Evolutionary conservation across 768 basidiomycete genomes (phyloP).

Genomic region (Phylloporus scabripes): DNA sequence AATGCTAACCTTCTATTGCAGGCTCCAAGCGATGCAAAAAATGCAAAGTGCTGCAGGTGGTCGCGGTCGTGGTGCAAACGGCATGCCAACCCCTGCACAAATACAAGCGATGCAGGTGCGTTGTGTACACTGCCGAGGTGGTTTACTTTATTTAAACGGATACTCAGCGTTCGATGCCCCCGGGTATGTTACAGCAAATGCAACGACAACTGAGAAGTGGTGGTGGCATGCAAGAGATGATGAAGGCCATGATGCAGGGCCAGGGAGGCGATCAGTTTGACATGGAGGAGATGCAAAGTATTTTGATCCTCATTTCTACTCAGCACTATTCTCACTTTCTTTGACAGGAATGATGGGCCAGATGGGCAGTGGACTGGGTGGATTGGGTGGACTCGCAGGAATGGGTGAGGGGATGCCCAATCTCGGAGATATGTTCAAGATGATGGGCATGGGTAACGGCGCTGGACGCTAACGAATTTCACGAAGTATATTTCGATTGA

Average conservation of each 20-base stretch:
- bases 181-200: slow-evolving; percentile 93
- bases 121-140: slow-evolving; percentile 2
- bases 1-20: slow-evolving; percentile 23
- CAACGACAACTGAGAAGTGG: slow-evolving; percentile 74
- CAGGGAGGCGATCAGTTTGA: slow-evolving; percentile 86
- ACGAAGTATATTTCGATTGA: slow-evolving; percentile 11
- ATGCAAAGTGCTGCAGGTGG: slow-evolving; percentile 85
- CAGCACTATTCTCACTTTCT: slow-evolving; percentile 5
- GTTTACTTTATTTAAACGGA: slow-evolving; percentile 4
- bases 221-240: slow-evolving; percentile 95
- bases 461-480: slow-evolving; percentile 25
- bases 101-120: slow-evolving; percentile 91
- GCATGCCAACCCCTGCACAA: slow-evolving; percentile 89
- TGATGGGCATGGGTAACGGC: slow-evolving; percentile 77
- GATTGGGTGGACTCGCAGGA: slow-evolving; percentile 45
- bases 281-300: slow-evolving; percentile 94
- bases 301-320: slow-evolving; percentile 21
- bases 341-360: slow-evolving; percentile 78
- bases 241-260: slow-evolving; percentile 97
- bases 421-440: slow-evolving; percentile 78
- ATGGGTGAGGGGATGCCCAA: slow-evolving; percentile 64
- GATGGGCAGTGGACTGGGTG: slow-evolving; percentile 59
- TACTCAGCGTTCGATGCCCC: slow-evolving; percentile 80
- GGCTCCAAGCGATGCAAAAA: slow-evolving; percentile 87
- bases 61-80: slow-evolving; percentile 79